Base-by-base conservation (phyloP, 1,139 yeast species). In the Kodamaea derodonti region DNA sequence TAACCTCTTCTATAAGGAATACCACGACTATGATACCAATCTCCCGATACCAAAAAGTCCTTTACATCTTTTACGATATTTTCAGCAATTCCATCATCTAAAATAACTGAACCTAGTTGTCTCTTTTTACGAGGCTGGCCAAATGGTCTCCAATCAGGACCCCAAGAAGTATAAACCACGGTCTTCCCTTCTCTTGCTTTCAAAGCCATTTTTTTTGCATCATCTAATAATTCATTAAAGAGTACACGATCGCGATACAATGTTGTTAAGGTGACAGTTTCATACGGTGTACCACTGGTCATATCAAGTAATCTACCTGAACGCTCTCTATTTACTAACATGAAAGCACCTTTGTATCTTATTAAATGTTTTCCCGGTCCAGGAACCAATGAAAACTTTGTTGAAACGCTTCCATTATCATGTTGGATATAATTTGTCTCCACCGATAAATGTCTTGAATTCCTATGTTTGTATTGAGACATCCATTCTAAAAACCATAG, bases 131-230 rank as follows among this genome's bases (percentile, higher is more conserved):
- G 72, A 1, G 99, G 97, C 54, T 84, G 94, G 2, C 99, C 99
- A 65, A 92, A 92, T 3, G 96, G 95, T 48, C 98, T 72, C 99
- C 99, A 92, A 54, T 92, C 99, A 11, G 96, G 96, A 1, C 97
- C 98, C 85, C 94, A 90, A 2, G 96, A 84, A 2, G 96, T 87
- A 59, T 77, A 92, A 5, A 92, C 67, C 8, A 92, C 98, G 0
- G 98, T 92, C 52, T 88, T 90, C 9, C 98, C 98, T 52, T 88
- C 95, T 40, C 85, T 82, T 26, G 84, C 75, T 52, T 78, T 80
- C 56, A 88, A 69, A 0, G 97, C 97, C 64, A 86, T 60, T 30
- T 69, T 62, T 49, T 90, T 88, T 6, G 98, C 97, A 49, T 92
- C 98, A 10, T 71, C 72, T 37, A 92, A 67, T 44, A 92, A 65